These are phyloP conservation scores for Crassisporium funariophilum DNA, from an alignment of 768 basidiomycete genomes.

Conservation along the genomic window DNA sequence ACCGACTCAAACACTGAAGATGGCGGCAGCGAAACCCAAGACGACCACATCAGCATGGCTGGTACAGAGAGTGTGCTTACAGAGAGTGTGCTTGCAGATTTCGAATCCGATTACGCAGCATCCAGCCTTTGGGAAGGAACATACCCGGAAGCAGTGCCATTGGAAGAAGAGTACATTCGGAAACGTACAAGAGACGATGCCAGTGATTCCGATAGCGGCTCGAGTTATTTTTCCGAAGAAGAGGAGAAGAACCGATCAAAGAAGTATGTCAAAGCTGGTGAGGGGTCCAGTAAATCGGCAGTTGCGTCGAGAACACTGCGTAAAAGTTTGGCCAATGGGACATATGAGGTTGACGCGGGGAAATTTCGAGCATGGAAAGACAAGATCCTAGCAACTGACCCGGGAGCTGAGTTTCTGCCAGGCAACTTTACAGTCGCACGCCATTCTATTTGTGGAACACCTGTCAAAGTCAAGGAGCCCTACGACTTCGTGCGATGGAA, in stretches of 20 bases:
- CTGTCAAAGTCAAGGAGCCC: conserved; percentile 12
- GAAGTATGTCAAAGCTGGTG: conserved; percentile 7
- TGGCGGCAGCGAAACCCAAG: not conserved
- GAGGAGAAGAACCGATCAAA: not conserved
- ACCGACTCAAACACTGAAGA: not conserved
- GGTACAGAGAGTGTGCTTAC: no score
- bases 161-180: no score
- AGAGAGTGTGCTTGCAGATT: not conserved
- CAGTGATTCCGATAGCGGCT: not conserved
- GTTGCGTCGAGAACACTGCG: conserved; percentile 3
- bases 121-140: not conserved
- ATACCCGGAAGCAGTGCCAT: no score
- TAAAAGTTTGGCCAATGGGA: conserved; percentile 3
- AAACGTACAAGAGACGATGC: not conserved
- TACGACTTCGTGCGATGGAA: conserved; percentile 9
- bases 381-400: conserved; percentile 6
- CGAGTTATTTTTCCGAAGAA: not conserved
- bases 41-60: not conserved
- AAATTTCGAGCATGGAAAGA: conserved; percentile 4
- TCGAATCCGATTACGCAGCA: not conserved
- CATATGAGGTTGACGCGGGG: not conserved
- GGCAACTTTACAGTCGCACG: not conserved
- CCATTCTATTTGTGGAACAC: conserved; percentile 10
- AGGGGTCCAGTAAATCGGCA: conserved; percentile 16
- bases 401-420: conserved; percentile 8